Conservation (phyloP, 169 alveolate species). For the Cardiosporidium cionae region DNA sequence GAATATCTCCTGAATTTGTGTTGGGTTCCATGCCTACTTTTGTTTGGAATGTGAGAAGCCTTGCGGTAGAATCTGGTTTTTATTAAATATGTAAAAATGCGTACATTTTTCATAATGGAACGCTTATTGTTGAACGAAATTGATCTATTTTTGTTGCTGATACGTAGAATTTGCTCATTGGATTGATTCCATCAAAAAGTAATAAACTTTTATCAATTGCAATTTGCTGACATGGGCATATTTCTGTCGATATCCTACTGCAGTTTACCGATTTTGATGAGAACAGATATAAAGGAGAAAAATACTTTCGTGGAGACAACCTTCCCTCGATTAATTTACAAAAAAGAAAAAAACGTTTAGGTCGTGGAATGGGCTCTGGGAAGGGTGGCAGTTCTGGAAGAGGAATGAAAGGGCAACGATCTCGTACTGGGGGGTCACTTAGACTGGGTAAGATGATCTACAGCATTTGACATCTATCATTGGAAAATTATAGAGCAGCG, state of each 20-base stretch:
- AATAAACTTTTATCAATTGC: background rate
- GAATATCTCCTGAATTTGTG: background rate
- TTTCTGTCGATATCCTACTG: background rate
- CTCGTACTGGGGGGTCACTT: conserved; percentile 20
- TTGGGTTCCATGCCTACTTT: background rate
- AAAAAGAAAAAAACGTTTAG: background rate
- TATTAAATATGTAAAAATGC: too few relatives aligned
- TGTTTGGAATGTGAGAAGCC: background rate
- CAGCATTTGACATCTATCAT: background rate
- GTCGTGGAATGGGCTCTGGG: conserved; percentile 18
- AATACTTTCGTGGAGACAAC: conserved; percentile 1
- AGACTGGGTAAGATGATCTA: background rate
- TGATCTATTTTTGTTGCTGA: too few relatives aligned
- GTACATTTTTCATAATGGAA: too few relatives aligned
- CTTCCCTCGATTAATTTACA: background rate
- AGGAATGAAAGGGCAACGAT: conserved; percentile 21
- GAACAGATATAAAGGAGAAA: conserved; percentile 9
- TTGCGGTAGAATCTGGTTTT: too few relatives aligned
- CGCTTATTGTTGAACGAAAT: too few relatives aligned
- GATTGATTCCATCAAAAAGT: background rate
- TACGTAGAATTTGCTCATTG: too few relatives aligned
- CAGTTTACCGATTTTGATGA: conserved; percentile 16
- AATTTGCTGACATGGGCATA: background rate
- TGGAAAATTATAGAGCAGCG: background rate
- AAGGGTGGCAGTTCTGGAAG: conserved; percentile 23